Evolutionary conservation across 176 grass and related monocot species (phyloP).

Genomic region (Ananas comosus): DNA sequence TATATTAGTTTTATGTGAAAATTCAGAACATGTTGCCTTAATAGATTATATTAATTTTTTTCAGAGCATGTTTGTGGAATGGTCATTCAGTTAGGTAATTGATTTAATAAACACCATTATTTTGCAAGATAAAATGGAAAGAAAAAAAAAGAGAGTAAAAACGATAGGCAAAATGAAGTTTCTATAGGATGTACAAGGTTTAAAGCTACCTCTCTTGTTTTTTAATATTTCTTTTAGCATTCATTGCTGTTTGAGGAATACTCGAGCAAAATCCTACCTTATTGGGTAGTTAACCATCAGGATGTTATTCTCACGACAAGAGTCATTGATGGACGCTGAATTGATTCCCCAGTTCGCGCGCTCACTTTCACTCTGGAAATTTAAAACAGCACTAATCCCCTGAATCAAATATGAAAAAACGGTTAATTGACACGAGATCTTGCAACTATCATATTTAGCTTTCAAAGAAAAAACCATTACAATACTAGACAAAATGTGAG

Average conservation of each 20-base stretch:
- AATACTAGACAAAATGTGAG: no score
- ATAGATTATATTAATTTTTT: background rate
- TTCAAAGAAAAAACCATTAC: no score
- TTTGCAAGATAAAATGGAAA: background rate
- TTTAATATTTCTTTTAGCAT: background rate
- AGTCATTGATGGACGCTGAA: slow-evolving; percentile 70
- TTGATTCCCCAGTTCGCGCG: slow-evolving; percentile 85
- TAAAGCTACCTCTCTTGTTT: no score
- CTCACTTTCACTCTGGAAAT: slow-evolving; percentile 96
- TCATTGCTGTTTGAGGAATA: background rate
- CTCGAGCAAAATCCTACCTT: slow-evolving; percentile 33
- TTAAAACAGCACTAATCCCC: slow-evolving; percentile 94
- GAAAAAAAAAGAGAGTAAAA: background rate
- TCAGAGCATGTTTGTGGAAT: background rate
- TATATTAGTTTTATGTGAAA: no score
- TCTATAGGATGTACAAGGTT: background rate
- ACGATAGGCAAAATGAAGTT: background rate
- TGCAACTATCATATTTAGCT: no score
- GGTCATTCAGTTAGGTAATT: background rate
- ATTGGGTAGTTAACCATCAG: slow-evolving; percentile 96
- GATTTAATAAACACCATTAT: background rate
- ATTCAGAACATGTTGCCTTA: no score
- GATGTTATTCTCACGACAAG: slow-evolving; percentile 60
- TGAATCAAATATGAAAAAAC: slow-evolving; percentile 25
- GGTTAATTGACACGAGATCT: background rate